Evolutionary conservation across 1,284 basidiomycete genomes (phyloP).

Genomic region (Grifola frondosa): DNA sequence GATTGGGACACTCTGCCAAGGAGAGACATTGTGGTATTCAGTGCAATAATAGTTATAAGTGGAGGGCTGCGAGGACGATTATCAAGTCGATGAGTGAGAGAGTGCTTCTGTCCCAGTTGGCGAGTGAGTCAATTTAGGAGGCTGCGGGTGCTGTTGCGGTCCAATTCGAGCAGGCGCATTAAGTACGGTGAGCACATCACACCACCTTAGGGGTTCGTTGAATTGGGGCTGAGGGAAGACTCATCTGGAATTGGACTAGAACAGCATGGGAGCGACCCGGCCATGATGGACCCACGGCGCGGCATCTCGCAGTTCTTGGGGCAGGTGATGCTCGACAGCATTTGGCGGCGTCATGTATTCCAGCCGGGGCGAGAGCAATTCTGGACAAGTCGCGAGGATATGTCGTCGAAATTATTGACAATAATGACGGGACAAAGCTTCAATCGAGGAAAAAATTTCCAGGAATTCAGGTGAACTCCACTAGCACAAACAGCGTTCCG

Average conservation of each 20-base stretch:
- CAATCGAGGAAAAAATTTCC: neutral
- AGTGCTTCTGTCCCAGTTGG: neutral
- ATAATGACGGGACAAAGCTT: slow-evolving; percentile 1
- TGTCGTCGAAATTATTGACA: too few species aligned
- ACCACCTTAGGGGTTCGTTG: slow-evolving; percentile 3
- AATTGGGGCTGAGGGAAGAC: slow-evolving; percentile 11
- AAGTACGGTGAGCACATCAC: too few species aligned
- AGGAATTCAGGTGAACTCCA: too few species aligned
- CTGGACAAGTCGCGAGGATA: too few species aligned
- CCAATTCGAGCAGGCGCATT: neutral
- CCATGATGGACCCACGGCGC: slow-evolving; percentile 5
- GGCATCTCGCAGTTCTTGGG: neutral
- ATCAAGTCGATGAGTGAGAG: neutral
- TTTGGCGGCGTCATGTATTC: slow-evolving; percentile 12
- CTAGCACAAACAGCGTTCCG: too few species aligned
- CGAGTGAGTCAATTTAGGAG: neutral
- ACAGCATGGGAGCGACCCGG: slow-evolving; percentile 13
- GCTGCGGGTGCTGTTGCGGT: slow-evolving; percentile 7
- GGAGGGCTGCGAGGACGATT: neutral
- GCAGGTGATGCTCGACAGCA: slow-evolving; percentile 9
- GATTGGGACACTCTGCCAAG: slow-evolving; percentile 13
- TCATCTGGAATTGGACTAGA: slow-evolving; percentile 20
- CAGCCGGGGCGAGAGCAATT: slow-evolving; percentile 18
- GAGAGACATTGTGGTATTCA: slow-evolving; percentile 13
- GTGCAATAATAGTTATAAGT: neutral